These are phyloP conservation scores for Colletotrichum euphorbiae DNA, from an alignment of 2,329 filamentous ascomycete genomes.

Conservation along the genomic window DNA sequence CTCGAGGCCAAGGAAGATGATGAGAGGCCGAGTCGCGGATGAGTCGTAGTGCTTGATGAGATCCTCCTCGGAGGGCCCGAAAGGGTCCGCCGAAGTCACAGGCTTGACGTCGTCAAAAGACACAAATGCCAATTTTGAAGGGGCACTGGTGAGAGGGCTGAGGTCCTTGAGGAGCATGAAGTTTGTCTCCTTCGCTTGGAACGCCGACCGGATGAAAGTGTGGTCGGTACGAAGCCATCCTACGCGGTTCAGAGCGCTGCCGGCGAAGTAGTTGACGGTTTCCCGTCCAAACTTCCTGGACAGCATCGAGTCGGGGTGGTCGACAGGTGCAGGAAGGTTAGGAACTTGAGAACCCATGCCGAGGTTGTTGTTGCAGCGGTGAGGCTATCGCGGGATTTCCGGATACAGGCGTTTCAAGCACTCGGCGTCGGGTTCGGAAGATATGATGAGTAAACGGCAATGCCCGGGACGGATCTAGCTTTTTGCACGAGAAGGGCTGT, in stretches of 20 bases:
- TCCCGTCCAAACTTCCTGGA: slow-evolving; percentile 83
- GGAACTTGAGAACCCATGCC: slow-evolving; percentile 47
- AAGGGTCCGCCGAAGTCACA: slow-evolving; percentile 79
- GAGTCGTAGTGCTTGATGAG: slow-evolving; percentile 81
- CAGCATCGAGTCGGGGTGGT: slow-evolving; percentile 73
- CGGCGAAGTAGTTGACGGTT: slow-evolving; percentile 86
- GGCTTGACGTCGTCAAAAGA: slow-evolving; percentile 75
- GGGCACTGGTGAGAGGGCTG: slow-evolving; percentile 70
- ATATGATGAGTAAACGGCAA: background rate
- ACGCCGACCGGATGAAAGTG: slow-evolving; percentile 75
- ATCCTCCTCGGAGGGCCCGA: slow-evolving; percentile 77
- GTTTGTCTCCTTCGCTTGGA: slow-evolving; percentile 71
- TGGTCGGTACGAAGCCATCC: slow-evolving; percentile 81
- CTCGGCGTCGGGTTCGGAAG: background rate
- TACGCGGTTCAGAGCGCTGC: slow-evolving; percentile 81
- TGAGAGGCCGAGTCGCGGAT: slow-evolving; percentile 70
- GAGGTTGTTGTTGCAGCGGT: slow-evolving; percentile 19
- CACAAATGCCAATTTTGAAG: slow-evolving; percentile 73
- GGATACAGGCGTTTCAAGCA: background rate
- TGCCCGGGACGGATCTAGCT: background rate
- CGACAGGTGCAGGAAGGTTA: slow-evolving; percentile 56
- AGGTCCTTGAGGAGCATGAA: slow-evolving; percentile 87
- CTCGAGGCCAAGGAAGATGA: slow-evolving; percentile 88
- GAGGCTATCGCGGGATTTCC: slow-evolving; percentile 34
- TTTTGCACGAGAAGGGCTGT: background rate